phyloP scores from a whole-genome alignment of 75 land plant species.

The Pseudotsuga menziesii region DNA sequence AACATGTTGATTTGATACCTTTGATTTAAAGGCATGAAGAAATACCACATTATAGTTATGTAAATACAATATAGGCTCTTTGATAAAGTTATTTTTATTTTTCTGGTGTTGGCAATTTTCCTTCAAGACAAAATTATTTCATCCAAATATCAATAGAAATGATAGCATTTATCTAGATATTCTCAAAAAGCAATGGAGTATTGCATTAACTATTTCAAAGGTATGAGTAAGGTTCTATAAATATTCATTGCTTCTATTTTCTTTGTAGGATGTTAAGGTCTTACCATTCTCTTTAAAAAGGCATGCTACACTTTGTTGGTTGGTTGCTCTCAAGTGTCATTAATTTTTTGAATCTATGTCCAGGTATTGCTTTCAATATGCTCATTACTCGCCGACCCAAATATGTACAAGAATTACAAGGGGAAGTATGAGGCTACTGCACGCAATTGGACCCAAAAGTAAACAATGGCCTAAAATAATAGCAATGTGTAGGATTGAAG shows the following conservation, averaged over 20 bases:
- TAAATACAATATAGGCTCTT: no score
- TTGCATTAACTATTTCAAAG: conserved; percentile 82
- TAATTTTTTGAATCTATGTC: neutral
- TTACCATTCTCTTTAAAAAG: neutral
- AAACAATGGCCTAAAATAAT: conserved; percentile 45
- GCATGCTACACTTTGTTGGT: no score
- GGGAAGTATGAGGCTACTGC: conserved; percentile 62
- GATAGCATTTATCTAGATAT: conserved; percentile 88
- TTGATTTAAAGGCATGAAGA: no score
- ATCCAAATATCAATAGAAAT: conserved; percentile 85
- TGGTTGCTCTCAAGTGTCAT: neutral
- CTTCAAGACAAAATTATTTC: conserved; percentile 80
- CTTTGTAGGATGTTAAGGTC: conserved; percentile 3
- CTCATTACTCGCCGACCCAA: conserved; percentile 64
- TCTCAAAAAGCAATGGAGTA: conserved; percentile 88
- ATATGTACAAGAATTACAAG: conserved; percentile 67
- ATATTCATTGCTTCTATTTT: conserved; percentile 5
- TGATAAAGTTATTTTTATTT: neutral
- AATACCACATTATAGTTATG: neutral
- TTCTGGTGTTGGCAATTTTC: conserved; percentile 37
- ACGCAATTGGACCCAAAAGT: conserved; percentile 63
- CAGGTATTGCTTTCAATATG: conserved; percentile 77
- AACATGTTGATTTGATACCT: no score
- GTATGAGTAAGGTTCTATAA: conserved; percentile 19
- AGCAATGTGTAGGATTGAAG: no score